These are phyloP conservation scores for Ophiostoma tasmaniense DNA, from an alignment of 2,329 filamentous ascomycete species.

Conservation along the genomic window DNA sequence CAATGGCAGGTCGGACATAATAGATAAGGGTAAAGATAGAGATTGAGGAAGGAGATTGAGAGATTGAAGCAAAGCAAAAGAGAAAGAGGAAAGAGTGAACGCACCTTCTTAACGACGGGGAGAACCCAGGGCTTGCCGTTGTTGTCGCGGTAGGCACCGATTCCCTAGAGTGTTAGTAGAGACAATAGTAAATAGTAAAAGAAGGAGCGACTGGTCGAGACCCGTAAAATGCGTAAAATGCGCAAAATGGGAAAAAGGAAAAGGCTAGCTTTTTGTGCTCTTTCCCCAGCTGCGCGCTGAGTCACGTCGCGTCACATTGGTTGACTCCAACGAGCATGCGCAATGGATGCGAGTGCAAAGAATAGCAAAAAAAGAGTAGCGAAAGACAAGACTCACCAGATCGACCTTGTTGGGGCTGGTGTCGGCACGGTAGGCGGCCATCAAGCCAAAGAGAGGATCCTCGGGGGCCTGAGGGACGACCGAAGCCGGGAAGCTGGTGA, in stretches of 20 bases:
- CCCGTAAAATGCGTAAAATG: background rate
- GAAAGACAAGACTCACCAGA: conserved; percentile 55
- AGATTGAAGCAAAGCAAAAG: background rate
- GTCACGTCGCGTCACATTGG: background rate
- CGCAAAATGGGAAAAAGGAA: background rate
- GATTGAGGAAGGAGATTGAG: background rate
- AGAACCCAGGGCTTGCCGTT: conserved; percentile 96
- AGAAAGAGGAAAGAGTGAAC: conserved; percentile 20
- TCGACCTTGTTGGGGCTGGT: conserved; percentile 75
- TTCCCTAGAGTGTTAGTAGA: conserved; percentile 38
- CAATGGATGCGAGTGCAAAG: no score
- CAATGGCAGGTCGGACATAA: background rate
- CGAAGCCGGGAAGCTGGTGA: conserved; percentile 65
- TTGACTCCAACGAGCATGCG: no score
- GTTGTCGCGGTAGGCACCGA: conserved; percentile 92
- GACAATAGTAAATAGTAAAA: background rate
- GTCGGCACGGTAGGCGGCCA: conserved; percentile 80
- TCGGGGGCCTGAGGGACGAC: conserved; percentile 83
- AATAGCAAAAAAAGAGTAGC: background rate
- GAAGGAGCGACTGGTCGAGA: background rate
- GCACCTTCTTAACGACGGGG: conserved; percentile 91
- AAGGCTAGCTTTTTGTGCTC: background rate
- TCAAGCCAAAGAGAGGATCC: conserved; percentile 89
- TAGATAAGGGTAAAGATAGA: background rate
- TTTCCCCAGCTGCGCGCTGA: background rate